A percentile compares a stretch with the other conserved stretches of the same genome.
phyloP scores from a whole-genome alignment of 305 asterid species.

The Fraxinus greggii region DNA sequence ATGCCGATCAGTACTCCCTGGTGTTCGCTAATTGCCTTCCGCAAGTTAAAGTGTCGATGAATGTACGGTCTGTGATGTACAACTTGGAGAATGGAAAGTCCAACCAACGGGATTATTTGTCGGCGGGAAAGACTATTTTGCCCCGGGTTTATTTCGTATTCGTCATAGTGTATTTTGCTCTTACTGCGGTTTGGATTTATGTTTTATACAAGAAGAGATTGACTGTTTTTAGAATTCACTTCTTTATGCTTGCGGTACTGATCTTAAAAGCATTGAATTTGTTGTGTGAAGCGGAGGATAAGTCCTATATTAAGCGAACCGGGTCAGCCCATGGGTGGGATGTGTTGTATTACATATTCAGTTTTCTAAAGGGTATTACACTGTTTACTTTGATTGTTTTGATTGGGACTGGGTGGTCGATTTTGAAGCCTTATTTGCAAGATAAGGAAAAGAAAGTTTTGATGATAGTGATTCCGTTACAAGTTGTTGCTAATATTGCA shows the following conservation, averaged over 20 bases:
- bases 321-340: conserved; percentile 54
- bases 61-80: conserved; percentile 40
- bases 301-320: conserved; percentile 37
- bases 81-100: conserved; percentile 34
- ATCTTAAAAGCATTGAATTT: conserved; percentile 39
- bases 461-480: conserved; percentile 45
- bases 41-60: conserved; percentile 36
- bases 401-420: conserved; percentile 52
- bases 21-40: conserved; percentile 46
- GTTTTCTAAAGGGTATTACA: conserved; percentile 36
- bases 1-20: conserved; percentile 41
- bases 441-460: conserved; percentile 47
- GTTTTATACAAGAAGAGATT: conserved; percentile 32
- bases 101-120: conserved; percentile 36
- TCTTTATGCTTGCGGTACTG: conserved; percentile 43
- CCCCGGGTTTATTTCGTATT: conserved; percentile 41
- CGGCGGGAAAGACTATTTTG: conserved; percentile 38
- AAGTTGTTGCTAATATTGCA: conserved; percentile 43
- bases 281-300: conserved; percentile 47
- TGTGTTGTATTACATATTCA: conserved; percentile 41
- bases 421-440: conserved; percentile 47
- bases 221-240: conserved; percentile 37
- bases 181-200: conserved; percentile 32
- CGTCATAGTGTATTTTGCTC: conserved; percentile 27
- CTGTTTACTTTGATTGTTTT: conserved; percentile 37